Evolutionary conservation across 768 basidiomycete species (phyloP), one percentile per base, ranked within the genome.

Genomic region (Pisolithus sp.): DNA sequence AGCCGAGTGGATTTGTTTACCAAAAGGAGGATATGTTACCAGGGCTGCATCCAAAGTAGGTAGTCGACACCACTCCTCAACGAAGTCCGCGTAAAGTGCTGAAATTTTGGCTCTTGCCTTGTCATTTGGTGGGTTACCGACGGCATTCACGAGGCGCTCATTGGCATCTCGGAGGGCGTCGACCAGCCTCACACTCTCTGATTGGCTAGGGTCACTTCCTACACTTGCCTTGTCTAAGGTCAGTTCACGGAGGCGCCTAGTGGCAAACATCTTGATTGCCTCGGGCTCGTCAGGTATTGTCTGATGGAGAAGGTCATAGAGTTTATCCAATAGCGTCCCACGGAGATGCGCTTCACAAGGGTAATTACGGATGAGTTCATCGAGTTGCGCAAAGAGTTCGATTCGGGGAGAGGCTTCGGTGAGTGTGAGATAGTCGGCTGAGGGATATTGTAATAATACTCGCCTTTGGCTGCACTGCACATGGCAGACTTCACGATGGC

Each of bases 401-500:
- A 73, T 55, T 46, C 62, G 70, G 7, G 77, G 73, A 15, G 72
- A 51, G 17, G 73, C 78, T 75, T 53, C 51, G 53, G 47, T 46
- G n/a, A 28, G 20, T 48, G 46, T 49, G 39, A 52, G 50, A 48
- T 7, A 55, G 48, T 17, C 53, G 18, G 50, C 57, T 7, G 41
- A 55, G 49, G 47, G 60, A 49, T 39, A 59, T 41, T 17, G 55
- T 50, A 7, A 52, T 36, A 28, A 57, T 48, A 67, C 65, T 53
- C 64, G 85, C 92, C 87, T 80, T 85, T 75, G 10, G 75, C 78
- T 28, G 92, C 92, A 57, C 78, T 85, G 18, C 74, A 71, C 46
- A 93, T 80, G n/a, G 89, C 89, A 41, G 82, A 76, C 62, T 79
- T 82, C 37, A 89, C 86, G 59, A 92, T 89, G 4, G 78, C 88